Evolutionary conservation across 2,329 filamentous ascomycete genomes (phyloP), one percentile per base, ranked within the genome.

Genomic region (Xylaria sp.): DNA sequence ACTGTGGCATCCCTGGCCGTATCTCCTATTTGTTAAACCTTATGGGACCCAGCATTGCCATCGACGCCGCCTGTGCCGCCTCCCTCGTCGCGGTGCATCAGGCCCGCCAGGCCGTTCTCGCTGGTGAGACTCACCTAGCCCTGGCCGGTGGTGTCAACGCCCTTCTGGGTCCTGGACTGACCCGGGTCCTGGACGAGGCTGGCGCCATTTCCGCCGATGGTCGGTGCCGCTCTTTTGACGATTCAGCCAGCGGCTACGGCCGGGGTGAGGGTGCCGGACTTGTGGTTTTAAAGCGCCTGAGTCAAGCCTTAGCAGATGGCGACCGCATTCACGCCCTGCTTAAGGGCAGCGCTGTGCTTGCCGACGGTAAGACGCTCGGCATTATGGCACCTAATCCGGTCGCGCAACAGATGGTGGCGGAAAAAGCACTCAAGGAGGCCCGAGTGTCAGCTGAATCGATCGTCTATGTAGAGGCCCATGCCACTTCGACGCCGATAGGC

Each of bases 1-100:
- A 68, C 31, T 74, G 72, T 44, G 75, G 75, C 5, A 67, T 79
- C 7, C 70, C 75, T 7, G 75, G 76, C 64, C 43, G 54, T 2
- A 58, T 58, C 11, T 58, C 54, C 1, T 58, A 58, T 19, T 37
- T 44, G 7, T 44, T 58, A 4, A 21, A 58, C 19, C 38, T 58
- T 3, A 58, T 58, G 54, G 54, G 54, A 1, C 54, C 54, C 6
- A 51, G 44, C 17, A 29, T 21, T 4, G 54, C 54, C 40, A n/a
- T 58, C 17, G 54, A 58, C 21, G 54, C 54, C 9, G 54, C 54
- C 9, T 58, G 54, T 15, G 54, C 54, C 9, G 33, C 46, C 4
- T 58, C 54, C 7, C 46, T 57, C 7, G 54, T 51, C 6, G 54
- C 54, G 6, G 38, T 58, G 27, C 54, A 58, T 25, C 11, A 25